A percentile compares a stretch with the other conserved stretches of the same genome.
Evolutionary conservation across 345 rosid species (phyloP).

Genomic region (Eucalyptus sp.): DNA sequence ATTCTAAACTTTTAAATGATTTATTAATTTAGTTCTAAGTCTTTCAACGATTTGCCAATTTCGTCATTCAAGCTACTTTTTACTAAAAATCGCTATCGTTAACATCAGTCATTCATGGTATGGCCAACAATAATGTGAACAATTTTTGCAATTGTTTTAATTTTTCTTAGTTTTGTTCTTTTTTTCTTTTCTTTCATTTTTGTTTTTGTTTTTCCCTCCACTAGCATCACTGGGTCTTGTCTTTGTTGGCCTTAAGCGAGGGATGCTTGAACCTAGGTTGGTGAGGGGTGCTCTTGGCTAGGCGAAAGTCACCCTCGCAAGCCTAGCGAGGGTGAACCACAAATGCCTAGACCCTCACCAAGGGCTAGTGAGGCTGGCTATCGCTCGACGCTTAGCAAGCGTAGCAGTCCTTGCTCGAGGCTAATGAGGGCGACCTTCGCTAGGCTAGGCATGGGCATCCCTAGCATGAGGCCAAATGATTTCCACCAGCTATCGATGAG

Average conservation of each 20-base stretch:
- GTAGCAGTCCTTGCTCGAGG: rapidly evolving
- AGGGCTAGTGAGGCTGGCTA: not conserved
- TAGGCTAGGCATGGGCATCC: rapidly evolving
- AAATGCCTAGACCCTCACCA: rapidly evolving
- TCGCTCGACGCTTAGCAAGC: rapidly evolving
- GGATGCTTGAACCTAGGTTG: not conserved
- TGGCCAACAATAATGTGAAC: rapidly evolving
- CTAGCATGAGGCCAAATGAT: not conserved
- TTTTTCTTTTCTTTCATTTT: too few relatives aligned
- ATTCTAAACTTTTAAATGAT: too few relatives aligned
- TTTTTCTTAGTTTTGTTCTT: too few relatives aligned
- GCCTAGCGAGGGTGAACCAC: not conserved
- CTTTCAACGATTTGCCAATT: rapidly evolving
- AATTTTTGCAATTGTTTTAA: not conserved
- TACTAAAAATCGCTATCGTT: too few relatives aligned
- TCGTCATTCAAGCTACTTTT: rapidly evolving
- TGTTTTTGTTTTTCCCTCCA: rapidly evolving
- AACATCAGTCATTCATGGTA: rapidly evolving
- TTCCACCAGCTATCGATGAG: rapidly evolving
- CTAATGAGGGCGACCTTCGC: rapidly evolving
- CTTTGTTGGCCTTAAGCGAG: rapidly evolving
- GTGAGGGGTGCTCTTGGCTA: not conserved
- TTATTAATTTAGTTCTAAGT: not conserved
- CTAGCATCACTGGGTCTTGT: rapidly evolving
- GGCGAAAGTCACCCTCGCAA: rapidly evolving